These are phyloP conservation scores for Microcyclospora tardicrescens DNA, from an alignment of 2,329 filamentous ascomycete species.

Conservation along the genomic window DNA sequence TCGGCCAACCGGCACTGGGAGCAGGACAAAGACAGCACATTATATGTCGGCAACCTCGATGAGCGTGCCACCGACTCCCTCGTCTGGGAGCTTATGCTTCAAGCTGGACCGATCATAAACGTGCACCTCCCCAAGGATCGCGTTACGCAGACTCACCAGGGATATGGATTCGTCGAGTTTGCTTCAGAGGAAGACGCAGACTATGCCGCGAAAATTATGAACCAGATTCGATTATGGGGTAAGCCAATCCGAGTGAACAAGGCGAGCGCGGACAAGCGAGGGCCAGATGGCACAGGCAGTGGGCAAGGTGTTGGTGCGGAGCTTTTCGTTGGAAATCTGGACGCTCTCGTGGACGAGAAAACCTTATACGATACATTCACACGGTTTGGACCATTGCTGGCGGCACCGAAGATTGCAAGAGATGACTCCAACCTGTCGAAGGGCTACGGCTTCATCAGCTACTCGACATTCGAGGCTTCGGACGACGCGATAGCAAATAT, in stretches of 20 bases:
- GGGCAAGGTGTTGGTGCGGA: slow-evolving; percentile 85
- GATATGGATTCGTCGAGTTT: slow-evolving; percentile 98
- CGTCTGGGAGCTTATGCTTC: slow-evolving; percentile 96
- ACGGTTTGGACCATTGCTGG: slow-evolving; percentile 75
- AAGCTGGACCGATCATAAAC: slow-evolving; percentile 93
- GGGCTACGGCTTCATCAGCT: slow-evolving; percentile 93
- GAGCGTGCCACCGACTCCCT: slow-evolving; percentile 84
- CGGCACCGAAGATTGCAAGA: slow-evolving; percentile 78
- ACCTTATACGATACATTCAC: slow-evolving; percentile 90
- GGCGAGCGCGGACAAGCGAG: slow-evolving; percentile 83
- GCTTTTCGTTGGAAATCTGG: slow-evolving; percentile 91
- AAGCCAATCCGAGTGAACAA: slow-evolving; percentile 97
- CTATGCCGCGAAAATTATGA: slow-evolving; percentile 93
- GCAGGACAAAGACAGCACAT: slow-evolving; percentile 94
- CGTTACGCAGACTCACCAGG: slow-evolving; percentile 91
- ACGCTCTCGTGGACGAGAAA: slow-evolving; percentile 89
- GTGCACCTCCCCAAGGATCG: slow-evolving; percentile 97
- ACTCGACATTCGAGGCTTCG: slow-evolving; percentile 82
- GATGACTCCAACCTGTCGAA: slow-evolving; percentile 82
- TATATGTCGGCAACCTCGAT: slow-evolving; percentile 97
- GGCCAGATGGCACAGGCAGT: slow-evolving; percentile 77
- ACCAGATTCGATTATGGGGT: slow-evolving; percentile 81
- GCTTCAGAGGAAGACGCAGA: slow-evolving; percentile 90
- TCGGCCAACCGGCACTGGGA: slow-evolving; percentile 72
- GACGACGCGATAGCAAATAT: slow-evolving; percentile 85